phyloP scores from a whole-genome alignment of 345 rosid genomes.

The Limnanthes douglasii region DNA sequence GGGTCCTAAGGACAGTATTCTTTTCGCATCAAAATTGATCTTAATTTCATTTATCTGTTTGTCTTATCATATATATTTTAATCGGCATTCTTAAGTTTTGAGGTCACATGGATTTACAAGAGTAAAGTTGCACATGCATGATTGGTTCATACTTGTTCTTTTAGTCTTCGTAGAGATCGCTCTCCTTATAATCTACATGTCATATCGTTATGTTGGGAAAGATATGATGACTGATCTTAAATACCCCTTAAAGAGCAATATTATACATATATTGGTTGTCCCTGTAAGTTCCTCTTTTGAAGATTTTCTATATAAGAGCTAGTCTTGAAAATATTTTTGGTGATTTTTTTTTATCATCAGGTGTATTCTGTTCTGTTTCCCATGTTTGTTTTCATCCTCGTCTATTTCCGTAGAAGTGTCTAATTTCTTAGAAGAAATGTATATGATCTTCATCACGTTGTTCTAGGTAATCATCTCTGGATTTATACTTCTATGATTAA shows the following conservation, averaged over 20 bases:
- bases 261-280: slow-evolving; percentile 69
- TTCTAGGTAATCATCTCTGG: slow-evolving; percentile 33
- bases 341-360: slow-evolving; percentile 20
- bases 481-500: neutral
- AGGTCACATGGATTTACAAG: slow-evolving; percentile 49
- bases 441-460: slow-evolving; percentile 85
- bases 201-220: slow-evolving; percentile 75
- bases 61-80: too few species aligned
- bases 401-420: slow-evolving; percentile 45
- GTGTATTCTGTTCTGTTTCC: slow-evolving; percentile 50
- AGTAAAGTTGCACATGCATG: slow-evolving; percentile 52
- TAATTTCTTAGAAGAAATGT: too few species aligned
- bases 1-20: too few species aligned
- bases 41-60: too few species aligned
- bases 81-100: too few species aligned
- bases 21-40: too few species aligned
- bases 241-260: slow-evolving; percentile 58
- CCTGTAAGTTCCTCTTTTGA: slow-evolving; percentile 30
- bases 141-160: slow-evolving; percentile 59
- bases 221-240: slow-evolving; percentile 88
- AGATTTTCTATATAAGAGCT: neutral
- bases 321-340: neutral
- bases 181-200: slow-evolving; percentile 44
- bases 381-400: slow-evolving; percentile 29
- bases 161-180: slow-evolving; percentile 28